Base-by-base conservation (phyloP, 768 basidiomycete species). In the Strobilomyces dryophilus region DNA sequence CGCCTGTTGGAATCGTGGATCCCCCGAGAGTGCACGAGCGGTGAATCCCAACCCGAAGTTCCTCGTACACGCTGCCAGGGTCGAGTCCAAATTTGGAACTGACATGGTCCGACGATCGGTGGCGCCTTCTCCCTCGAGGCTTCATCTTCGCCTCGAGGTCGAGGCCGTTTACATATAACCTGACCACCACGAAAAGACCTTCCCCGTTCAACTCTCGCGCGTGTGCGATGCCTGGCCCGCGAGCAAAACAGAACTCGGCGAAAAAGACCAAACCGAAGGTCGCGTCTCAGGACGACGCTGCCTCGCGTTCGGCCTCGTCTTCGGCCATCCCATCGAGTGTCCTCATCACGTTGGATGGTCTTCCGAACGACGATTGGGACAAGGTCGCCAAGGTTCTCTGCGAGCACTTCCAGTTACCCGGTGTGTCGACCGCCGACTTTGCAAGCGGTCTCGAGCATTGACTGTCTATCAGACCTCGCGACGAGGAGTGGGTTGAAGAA, bases 401-500 rank as follows among this genome's bases (percentile, higher is more conserved):
- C 59, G 68, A 69, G 2, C 60, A 71, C 46, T 79, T 82, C 52
- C 66, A 77, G 1, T 63, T 84, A 4, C 83, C 83, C 40, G 80
- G 83, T 79, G 50, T 26, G 72, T 54, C n/a, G 24, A 27, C n/a
- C 8, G 3, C 15, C 14, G 11, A 8, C 34, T 43, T 4, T 29
- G 18, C n/a, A 18, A 31, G 11, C 7, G 4, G 2, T 29, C 2
- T 7, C 18, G 35, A 27, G 17, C 7, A 15, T 45, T 32, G 21
- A 48, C 40, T 7, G 17, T 32, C 29, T 1, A 20, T 11, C 39
- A 52, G 18, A 56, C 20, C 47, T 49, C 17, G 32, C 36, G 14
- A 47, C 47, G 82, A 82, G 84, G 62, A 77, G 75, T 58, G 84
- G 83, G 17, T 64, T 87, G 54, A 85, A 82, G 64, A 82, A 79